Evolutionary conservation across 345 rosid genomes (phyloP), one percentile per base, ranked within the genome.

Genomic region (Anacardium occidentale): DNA sequence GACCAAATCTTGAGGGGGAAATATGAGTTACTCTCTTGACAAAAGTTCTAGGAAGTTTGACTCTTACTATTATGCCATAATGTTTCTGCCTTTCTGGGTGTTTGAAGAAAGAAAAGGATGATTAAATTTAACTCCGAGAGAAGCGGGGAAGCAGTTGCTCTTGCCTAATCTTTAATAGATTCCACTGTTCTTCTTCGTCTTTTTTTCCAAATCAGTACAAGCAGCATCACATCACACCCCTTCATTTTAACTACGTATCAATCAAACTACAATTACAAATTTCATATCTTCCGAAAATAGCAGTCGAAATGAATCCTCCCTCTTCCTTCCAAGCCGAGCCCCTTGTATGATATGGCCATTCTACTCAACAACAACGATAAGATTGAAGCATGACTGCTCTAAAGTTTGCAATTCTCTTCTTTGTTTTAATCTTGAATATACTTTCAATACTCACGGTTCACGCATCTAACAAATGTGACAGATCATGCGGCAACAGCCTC

Each of bases 401-500:
- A 13, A 77, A 55, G 20, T n/a, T 17, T 4, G 44, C 52, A 3
- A 51, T 70, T 51, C 45, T 78, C 66, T 57, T 64, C 47, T 18
- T 71, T 61, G 34, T 76, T 1, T 13, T 59, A 18, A 60, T 65
- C 59, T 51, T 70, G 45, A 18, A 53, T n/a, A 20, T 59, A 14
- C 58, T 32, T 29, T 52, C 64, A 0, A 3, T 64, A 11, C 50
- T 60, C 50, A 6, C 29, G 20, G 67, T 71, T 56, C 57, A 76
- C 9, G 61, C 78, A 58, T 69, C 67, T 20, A 13, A 65, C 24
- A 57, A 52, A 2, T 85, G 89, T 82, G 58, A 75, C 72, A 74
- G 37, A 26, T 71, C 80, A 10, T 89, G 98, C 42, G 75, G 82
- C n/a, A 2, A 12, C 69, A 54, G 53, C 53, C 25, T 1, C 0